Base-by-base conservation (phyloP, 306 rosid species). In the Vigna reflexopilosa region DNA sequence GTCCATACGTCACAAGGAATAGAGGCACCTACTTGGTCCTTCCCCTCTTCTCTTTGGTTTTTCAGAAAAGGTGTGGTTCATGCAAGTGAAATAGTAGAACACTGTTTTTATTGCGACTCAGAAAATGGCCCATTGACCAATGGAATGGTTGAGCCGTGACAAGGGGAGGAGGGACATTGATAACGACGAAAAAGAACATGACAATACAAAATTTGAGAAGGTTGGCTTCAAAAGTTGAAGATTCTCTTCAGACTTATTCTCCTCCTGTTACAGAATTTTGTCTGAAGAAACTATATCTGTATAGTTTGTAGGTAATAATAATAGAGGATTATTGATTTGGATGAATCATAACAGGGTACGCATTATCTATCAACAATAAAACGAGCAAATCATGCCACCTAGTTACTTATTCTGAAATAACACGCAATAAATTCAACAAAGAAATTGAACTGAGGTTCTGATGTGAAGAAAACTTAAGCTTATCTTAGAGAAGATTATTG, bases 121-220 rank as follows among this genome's bases (percentile, higher is more conserved):
- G 65, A 77, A 82, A 78, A 55, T 70, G 65, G 49, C 38, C 5
- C 49, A 24, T 72, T 84, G 72, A 55, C 81, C 67, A 80, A 69
- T 83, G 22, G 12, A 63, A 64, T 36, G 38, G 38, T 4, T 32
- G 38, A 32, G 38, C 38, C 6, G 38, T 32, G 38, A 32, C 6
- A 32, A 3, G 38, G 4, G 1, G 7, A 32, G 1, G 1, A 36
- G 36, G 42, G 32, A 75, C 65, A 16, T 73, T 66, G 28, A 52
- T 58, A 36, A 73, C 65, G 36, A 80, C 34, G 30, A 73, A 20
- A 13, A 45, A 7, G 19, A 77, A 67, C 5, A n/a, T 0, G 51
- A 56, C 63, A 75, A 48, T 38, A 44, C 3, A 30, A 51, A 22
- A 42, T 17, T 70, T 76, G 3, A 17, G 40, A 7, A 67, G 14